A percentile compares a stretch with the other conserved stretches of the same genome.
Evolutionary conservation across 164 flowering plant species (phyloP).

Genomic region (Pachysandra terminalis): DNA sequence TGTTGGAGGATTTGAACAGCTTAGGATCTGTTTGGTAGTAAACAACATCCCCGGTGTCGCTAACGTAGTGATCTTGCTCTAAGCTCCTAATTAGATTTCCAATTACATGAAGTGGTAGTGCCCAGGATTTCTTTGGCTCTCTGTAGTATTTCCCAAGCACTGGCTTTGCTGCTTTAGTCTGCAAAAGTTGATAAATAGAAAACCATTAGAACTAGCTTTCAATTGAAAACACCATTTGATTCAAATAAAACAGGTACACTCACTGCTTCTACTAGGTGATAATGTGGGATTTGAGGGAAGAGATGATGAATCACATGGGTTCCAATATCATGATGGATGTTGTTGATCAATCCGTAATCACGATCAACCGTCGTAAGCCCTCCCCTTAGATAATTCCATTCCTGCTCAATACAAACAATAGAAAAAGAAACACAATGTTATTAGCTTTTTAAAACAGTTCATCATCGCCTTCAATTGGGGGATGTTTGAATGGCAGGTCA

Average conservation of each 20-base stretch:
- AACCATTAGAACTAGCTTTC: not conserved
- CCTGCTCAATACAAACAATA: slow-evolving; percentile 28
- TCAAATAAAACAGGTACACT: slow-evolving; percentile 19
- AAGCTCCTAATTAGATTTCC: slow-evolving; percentile 35
- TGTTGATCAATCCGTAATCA: slow-evolving; percentile 60
- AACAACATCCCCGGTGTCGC: slow-evolving; percentile 47
- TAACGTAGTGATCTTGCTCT: slow-evolving; percentile 46
- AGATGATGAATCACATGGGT: slow-evolving; percentile 73
- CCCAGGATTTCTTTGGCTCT: slow-evolving; percentile 46
- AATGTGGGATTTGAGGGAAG: slow-evolving; percentile 69
- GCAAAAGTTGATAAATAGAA: not conserved
- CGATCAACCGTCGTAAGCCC: slow-evolving; percentile 67
- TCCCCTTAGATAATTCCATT: slow-evolving; percentile 70
- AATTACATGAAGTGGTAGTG: slow-evolving; percentile 46
- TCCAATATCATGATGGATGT: slow-evolving; percentile 72
- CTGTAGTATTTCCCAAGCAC: slow-evolving; percentile 57
- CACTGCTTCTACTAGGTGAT: slow-evolving; percentile 62
- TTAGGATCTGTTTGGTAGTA: slow-evolving; percentile 50
- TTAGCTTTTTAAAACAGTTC: not conserved
- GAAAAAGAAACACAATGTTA: no score
- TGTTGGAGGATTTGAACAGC: slow-evolving; percentile 17
- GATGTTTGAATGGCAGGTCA: no score
- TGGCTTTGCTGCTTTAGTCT: slow-evolving; percentile 61
- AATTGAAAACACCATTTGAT: not conserved
- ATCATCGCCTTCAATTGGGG: no score